phyloP scores from a whole-genome alignment of 305 asterid genomes.

The Ajuga reptans region DNA sequence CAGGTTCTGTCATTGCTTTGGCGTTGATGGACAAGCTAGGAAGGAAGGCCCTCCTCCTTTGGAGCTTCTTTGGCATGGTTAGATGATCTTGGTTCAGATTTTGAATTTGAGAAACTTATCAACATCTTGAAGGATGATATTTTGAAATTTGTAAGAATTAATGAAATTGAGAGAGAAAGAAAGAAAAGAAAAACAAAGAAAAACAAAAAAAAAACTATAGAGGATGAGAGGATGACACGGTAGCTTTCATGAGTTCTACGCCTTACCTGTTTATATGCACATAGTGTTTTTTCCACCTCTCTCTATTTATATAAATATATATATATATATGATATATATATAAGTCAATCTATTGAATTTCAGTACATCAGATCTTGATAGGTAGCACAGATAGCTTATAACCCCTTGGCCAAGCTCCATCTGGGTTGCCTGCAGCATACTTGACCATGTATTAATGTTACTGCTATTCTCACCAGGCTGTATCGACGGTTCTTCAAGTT shows the following conservation, averaged over 20 bases:
- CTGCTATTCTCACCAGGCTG: constrained; percentile 46
- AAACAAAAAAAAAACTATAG: too few species aligned
- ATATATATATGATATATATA: neutral
- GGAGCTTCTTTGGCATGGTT: constrained; percentile 98
- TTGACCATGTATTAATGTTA: neutral
- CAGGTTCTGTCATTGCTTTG: constrained; percentile 74
- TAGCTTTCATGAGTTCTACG: neutral
- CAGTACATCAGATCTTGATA: neutral
- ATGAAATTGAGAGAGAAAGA: neutral
- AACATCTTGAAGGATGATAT: neutral
- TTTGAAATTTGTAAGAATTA: neutral
- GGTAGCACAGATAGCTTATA: neutral
- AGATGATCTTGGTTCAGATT: constrained; percentile 16
- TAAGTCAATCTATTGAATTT: neutral
- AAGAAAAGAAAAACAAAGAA: too few species aligned
- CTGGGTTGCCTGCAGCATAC: neutral
- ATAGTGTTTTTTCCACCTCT: neutral
- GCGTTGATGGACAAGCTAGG: constrained; percentile 83
- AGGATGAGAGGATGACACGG: neutral
- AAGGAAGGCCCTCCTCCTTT: constrained; percentile 76
- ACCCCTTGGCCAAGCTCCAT: neutral
- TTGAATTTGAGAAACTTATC: neutral
- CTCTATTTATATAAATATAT: neutral
- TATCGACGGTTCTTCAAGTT: constrained; percentile 72
- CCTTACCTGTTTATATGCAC: neutral